Evolutionary conservation across 371 early-diverging fungal genomes (phyloP).

Genomic region (Zychaea mexicana): DNA sequence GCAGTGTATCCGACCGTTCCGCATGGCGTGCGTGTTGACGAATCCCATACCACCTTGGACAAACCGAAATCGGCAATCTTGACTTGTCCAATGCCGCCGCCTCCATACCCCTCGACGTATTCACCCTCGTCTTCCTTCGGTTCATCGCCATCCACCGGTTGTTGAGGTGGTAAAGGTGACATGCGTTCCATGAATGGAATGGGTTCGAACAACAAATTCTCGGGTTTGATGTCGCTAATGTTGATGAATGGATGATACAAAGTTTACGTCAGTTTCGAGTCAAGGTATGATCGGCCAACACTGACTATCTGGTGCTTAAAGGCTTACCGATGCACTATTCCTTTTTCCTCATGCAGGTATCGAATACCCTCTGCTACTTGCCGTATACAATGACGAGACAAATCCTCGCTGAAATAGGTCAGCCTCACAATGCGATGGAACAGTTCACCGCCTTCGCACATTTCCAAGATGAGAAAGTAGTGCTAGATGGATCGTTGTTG

Average conservation of each 20-base stretch:
- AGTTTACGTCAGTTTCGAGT: too few species aligned
- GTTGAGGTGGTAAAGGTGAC: conserved; percentile 39
- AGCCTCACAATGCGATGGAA: conserved; percentile 83
- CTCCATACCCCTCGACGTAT: conserved; percentile 58
- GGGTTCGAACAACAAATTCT: conserved; percentile 88
- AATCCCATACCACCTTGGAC: conserved; percentile 79
- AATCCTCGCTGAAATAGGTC: conserved; percentile 78
- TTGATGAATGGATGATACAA: too few species aligned
- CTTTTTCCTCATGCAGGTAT: conserved; percentile 86
- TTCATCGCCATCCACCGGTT: conserved; percentile 39
- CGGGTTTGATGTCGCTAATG: conserved; percentile 90
- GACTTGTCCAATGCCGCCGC: conserved; percentile 76
- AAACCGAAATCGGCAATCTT: conserved; percentile 90
- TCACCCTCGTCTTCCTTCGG: conserved; percentile 64
- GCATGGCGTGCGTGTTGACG: conserved; percentile 81
- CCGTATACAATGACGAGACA: conserved; percentile 79
- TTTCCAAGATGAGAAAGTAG: conserved; percentile 83
- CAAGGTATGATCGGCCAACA: neutral
- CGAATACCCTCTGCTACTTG: conserved; percentile 90
- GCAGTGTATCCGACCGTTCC: conserved; percentile 94
- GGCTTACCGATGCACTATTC: conserved; percentile 81
- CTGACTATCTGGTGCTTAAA: neutral
- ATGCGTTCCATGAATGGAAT: conserved; percentile 65
- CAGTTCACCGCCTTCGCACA: conserved; percentile 86
- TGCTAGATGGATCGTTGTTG: conserved; percentile 14